Conservation (phyloP, 2,329 filamentous ascomycete genomes). For the Aspergillus udagawae region DNA sequence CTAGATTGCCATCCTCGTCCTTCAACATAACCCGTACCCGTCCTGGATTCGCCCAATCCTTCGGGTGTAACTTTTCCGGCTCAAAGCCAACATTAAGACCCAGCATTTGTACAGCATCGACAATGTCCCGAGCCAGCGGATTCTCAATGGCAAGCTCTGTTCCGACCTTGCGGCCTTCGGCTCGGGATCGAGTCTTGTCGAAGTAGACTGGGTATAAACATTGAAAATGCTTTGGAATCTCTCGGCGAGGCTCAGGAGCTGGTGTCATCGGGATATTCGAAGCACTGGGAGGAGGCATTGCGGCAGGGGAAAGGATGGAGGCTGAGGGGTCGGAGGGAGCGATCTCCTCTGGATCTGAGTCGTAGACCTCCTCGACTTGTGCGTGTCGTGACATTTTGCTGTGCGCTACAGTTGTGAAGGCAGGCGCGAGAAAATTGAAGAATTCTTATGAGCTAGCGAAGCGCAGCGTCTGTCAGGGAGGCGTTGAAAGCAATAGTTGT, state of each 20-base stretch:
- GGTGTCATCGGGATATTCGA: conserved; percentile 26
- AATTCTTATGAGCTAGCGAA: neutral
- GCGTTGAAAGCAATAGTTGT: neutral
- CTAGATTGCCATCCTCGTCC: conserved; percentile 47
- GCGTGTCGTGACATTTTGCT: conserved; percentile 69
- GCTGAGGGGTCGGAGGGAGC: conserved; percentile 65
- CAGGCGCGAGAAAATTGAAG: neutral
- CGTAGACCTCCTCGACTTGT: conserved; percentile 87
- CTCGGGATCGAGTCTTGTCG: conserved; percentile 62
- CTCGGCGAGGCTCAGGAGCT: conserved; percentile 45
- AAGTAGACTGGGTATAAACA: conserved; percentile 97
- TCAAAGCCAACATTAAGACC: conserved; percentile 68
- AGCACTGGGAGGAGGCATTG: conserved; percentile 25
- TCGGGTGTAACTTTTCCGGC: conserved; percentile 86
- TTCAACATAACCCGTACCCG: conserved; percentile 75
- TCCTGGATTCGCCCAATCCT: conserved; percentile 96
- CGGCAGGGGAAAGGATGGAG: conserved; percentile 36
- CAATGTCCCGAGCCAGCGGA: conserved; percentile 84
- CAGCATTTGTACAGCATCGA: conserved; percentile 73
- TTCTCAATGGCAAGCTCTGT: conserved; percentile 70
- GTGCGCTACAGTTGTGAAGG: neutral
- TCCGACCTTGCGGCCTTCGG: conserved; percentile 76
- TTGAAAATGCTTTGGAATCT: conserved; percentile 70
- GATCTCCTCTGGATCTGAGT: conserved; percentile 85
- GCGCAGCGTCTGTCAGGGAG: neutral